phyloP scores from a whole-genome alignment of 345 rosid genomes.

The Eucalyptus marginata region DNA sequence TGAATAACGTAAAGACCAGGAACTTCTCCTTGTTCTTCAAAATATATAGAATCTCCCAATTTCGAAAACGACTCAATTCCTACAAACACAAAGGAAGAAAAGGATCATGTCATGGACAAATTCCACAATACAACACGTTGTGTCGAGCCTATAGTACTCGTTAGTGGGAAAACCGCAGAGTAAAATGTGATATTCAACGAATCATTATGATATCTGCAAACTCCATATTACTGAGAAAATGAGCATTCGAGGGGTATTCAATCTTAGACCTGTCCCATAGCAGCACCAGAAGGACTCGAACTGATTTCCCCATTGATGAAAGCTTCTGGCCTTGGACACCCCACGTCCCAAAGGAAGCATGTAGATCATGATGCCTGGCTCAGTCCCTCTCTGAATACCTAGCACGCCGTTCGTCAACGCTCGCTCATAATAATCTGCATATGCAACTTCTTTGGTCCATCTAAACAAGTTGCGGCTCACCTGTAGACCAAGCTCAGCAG shows the following conservation, averaged over 20 bases:
- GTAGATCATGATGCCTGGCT: conserved; percentile 95
- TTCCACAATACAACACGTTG: neutral
- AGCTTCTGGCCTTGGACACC: conserved; percentile 62
- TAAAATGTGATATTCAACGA: neutral
- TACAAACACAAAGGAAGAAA: neutral
- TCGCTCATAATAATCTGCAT: conserved; percentile 94
- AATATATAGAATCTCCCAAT: conserved; percentile 91
- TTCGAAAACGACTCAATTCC: conserved; percentile 91
- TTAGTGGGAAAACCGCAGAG: neutral
- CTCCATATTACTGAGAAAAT: neutral
- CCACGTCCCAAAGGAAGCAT: conserved; percentile 85
- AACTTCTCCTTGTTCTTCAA: conserved; percentile 54
- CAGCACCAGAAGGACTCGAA: conserved; percentile 90
- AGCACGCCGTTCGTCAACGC: conserved; percentile 87
- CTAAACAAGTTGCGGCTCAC: conserved; percentile 83
- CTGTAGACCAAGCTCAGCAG: conserved; percentile 11
- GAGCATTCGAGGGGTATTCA: neutral
- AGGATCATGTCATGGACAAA: neutral
- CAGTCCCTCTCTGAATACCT: conserved; percentile 80
- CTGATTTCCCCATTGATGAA: conserved; percentile 83
- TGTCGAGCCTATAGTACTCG: neutral
- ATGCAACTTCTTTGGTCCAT: conserved; percentile 87
- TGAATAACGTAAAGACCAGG: conserved; percentile 76
- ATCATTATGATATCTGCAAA: neutral
- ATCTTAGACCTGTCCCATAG: conserved; percentile 77